Evolutionary conservation across 1,284 basidiomycete genomes (phyloP), one percentile per base, ranked within the genome.

Genomic region (Schizopora paradoxa): DNA sequence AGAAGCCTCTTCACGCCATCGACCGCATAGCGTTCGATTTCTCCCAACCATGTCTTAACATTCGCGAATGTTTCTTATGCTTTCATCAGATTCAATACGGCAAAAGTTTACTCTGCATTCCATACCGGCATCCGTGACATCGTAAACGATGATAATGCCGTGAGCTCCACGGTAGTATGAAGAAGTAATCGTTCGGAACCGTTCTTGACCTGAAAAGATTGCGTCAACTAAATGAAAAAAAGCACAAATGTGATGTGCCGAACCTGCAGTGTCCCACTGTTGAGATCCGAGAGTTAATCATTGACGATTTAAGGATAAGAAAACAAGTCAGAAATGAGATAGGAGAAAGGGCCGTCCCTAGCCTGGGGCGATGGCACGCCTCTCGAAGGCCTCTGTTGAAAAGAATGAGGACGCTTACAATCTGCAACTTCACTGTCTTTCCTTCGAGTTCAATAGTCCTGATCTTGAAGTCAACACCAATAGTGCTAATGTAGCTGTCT

Each of bases 391-490:
- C 51, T 56, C 49, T 56, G 1, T 31, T 21, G 8, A 39, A 22
- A 43, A 46, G 44, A 37, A 36, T 21, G 18, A 13, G 26, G 36
- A 54, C 39, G 81, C 93, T 72, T 64, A 97, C 94, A 69, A 99
- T 99, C 72, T 99, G 96, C 51, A 99, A 81, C 69, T 99, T 99
- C 61, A 99, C 92, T 1, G 92, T 98, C 89, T 98, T 99, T 56
- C 95, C 95, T 67, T 99, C 96, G 45, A 99, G 79, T 69, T 99
- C 96, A 66, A 99, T 98, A 39, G 96, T 99, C 59, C 96, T 80
- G 73, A 99, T 99, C 86, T 99, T 99, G 77, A 99, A 99, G 75
- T 99, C 96, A 51, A 99, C 92, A 55, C 95, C 95, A 68, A 99
- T 99, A 23, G 95, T 99, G 55, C 88, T 92, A 68, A 99, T 98